phyloP scores from a whole-genome alignment of 2,329 filamentous ascomycete genomes.

The Ceratocystis papillata region DNA sequence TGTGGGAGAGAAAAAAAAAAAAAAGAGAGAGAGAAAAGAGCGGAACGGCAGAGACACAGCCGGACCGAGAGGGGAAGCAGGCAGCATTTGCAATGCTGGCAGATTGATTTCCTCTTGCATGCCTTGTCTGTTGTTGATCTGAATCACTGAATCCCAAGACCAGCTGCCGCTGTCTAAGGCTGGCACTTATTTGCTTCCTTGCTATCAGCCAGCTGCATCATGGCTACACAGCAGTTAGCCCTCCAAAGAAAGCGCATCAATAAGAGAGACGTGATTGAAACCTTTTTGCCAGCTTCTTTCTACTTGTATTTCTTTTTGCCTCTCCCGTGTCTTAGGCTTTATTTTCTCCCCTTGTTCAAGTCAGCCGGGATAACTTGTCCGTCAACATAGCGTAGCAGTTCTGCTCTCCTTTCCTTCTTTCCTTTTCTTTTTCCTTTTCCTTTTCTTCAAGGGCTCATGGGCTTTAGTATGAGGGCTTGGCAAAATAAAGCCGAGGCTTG shows the following conservation, averaged over 20 bases:
- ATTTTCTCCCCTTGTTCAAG: background rate
- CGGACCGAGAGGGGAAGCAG: background rate
- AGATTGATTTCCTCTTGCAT: background rate
- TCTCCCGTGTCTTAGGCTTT: background rate
- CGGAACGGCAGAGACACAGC: constrained; percentile 1
- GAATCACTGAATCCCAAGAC: background rate
- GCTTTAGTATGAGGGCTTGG: background rate
- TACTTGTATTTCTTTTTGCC: background rate
- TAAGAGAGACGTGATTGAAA: background rate
- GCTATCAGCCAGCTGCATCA: too few relatives aligned
- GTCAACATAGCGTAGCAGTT: background rate
- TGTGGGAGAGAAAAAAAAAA: background rate
- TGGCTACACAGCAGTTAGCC: too few relatives aligned
- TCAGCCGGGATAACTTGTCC: background rate
- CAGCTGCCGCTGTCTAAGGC: too few relatives aligned
- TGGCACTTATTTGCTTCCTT: too few relatives aligned
- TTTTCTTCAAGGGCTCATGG: background rate
- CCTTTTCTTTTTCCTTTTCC: background rate
- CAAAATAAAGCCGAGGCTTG: background rate
- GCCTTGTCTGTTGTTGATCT: background rate
- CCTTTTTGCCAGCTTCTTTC: background rate
- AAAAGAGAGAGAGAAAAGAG: background rate
- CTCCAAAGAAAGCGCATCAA: too few relatives aligned
- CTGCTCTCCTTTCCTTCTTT: background rate
- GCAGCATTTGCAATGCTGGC: background rate